Conservation (phyloP, 2,329 filamentous ascomycete genomes). For the Chaetomiaceae sp. region DNA sequence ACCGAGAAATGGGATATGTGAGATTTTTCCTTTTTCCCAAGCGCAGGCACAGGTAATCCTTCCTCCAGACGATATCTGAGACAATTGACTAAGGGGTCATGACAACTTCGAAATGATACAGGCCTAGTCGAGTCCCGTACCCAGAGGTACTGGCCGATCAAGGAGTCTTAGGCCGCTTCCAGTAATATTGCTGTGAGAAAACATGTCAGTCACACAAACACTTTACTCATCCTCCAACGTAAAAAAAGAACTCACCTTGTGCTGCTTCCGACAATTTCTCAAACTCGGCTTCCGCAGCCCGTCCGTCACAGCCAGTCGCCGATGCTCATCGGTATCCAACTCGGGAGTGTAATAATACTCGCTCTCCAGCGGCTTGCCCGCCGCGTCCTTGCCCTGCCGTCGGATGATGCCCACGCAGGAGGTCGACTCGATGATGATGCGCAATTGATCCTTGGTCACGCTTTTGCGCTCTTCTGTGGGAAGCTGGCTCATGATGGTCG, state of each 20-base stretch:
- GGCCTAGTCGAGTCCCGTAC: not conserved
- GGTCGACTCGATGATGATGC: constrained; percentile 66
- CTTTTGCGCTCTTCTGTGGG: constrained; percentile 60
- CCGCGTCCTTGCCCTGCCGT: constrained; percentile 91
- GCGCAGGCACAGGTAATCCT: constrained; percentile 7
- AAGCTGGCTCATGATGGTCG: constrained; percentile 82
- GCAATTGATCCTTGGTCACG: constrained; percentile 61
- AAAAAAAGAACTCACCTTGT: constrained; percentile 67
- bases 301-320: constrained; percentile 77
- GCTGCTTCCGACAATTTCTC: constrained; percentile 85
- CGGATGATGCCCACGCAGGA: constrained; percentile 82
- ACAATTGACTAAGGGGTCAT: not conserved
- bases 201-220: not conserved
- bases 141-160: constrained; percentile 28
- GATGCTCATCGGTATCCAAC: constrained; percentile 71
- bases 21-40: constrained; percentile 4
- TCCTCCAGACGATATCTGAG: not conserved
- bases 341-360: constrained; percentile 97
- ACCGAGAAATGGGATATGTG: constrained; percentile 11
- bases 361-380: constrained; percentile 87
- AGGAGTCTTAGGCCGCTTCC: constrained; percentile 60
- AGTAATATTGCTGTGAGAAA: constrained; percentile 59
- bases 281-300: constrained; percentile 85
- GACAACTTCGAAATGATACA: too few relatives aligned
- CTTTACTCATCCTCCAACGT: not conserved